These are phyloP conservation scores for Lasiodiplodia theobromae DNA, from an alignment of 2,329 filamentous ascomycete genomes.

Conservation along the genomic window DNA sequence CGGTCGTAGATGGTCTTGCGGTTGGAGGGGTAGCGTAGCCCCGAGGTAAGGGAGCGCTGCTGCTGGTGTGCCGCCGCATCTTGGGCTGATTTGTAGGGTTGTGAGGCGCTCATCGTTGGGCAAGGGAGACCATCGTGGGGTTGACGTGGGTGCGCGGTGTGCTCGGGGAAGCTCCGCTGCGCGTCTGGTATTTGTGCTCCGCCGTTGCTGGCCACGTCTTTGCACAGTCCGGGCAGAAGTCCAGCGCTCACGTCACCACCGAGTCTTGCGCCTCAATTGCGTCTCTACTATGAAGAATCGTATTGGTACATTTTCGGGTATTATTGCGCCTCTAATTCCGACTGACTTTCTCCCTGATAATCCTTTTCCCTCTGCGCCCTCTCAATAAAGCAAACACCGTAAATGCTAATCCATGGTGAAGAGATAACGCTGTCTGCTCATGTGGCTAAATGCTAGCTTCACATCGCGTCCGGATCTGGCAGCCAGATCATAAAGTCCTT, in stretches of 20 bases:
- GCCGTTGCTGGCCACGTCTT: constrained; percentile 18
- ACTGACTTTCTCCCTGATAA: not conserved
- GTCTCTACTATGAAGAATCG: not conserved
- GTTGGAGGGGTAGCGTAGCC: constrained; percentile 86
- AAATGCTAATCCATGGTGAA: not conserved
- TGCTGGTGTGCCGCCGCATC: constrained; percentile 21
- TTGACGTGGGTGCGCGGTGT: constrained; percentile 19
- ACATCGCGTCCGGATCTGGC: constrained; percentile 50
- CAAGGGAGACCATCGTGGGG: constrained; percentile 19
- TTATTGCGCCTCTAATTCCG: constrained; percentile 12
- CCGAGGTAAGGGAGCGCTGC: constrained; percentile 40
- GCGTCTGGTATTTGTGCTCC: not conserved
- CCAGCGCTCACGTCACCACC: not conserved
- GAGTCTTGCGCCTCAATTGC: not conserved
- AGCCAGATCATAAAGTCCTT: constrained; percentile 68
- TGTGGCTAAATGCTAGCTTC: not conserved
- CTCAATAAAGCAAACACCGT: not conserved
- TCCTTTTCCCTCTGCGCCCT: constrained; percentile 9
- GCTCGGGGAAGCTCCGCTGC: constrained; percentile 22
- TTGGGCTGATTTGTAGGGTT: constrained; percentile 25
- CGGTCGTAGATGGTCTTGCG: constrained; percentile 99
- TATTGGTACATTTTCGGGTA: constrained; percentile 14
- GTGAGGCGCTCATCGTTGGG: constrained; percentile 29
- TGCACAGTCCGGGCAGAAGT: not conserved
- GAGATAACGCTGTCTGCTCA: not conserved